phyloP scores from a whole-genome alignment of 176 grass and related monocot genomes.

The Metroxylon sagu region DNA sequence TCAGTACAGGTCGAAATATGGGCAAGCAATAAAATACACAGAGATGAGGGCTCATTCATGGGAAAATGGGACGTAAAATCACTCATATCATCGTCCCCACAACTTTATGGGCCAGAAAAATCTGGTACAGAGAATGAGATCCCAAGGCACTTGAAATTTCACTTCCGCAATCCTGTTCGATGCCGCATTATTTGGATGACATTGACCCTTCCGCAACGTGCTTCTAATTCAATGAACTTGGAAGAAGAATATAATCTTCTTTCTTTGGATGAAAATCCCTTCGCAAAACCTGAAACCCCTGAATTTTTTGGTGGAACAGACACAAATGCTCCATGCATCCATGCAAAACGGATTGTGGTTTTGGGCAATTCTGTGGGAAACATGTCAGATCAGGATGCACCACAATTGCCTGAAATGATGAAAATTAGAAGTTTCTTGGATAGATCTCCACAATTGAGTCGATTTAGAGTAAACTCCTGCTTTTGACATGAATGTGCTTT shows the following conservation, averaged over 20 bases:
- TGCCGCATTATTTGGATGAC: constrained; percentile 88
- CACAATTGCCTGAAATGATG: constrained; percentile 37
- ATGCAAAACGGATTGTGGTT: constrained; percentile 86
- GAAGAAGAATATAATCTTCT: constrained; percentile 66
- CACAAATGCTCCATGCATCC: constrained; percentile 47
- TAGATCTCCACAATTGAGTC: constrained; percentile 47
- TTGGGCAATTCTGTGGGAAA: constrained; percentile 62
- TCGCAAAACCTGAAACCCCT: constrained; percentile 31
- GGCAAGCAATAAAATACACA: constrained; percentile 90
- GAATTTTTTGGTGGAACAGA: background rate
- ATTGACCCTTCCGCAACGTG: constrained; percentile 41
- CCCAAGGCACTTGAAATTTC: constrained; percentile 79
- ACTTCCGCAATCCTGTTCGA: constrained; percentile 66
- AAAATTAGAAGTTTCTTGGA: constrained; percentile 74
- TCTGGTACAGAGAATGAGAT: constrained; percentile 29
- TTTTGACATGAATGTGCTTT: constrained; percentile 15
- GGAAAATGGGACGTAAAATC: constrained; percentile 84
- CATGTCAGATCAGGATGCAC: constrained; percentile 44
- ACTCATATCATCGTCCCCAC: constrained; percentile 46
- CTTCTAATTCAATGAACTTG: constrained; percentile 35
- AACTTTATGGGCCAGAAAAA: constrained; percentile 68
- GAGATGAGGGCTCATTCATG: constrained; percentile 64
- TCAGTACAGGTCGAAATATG: constrained; percentile 82
- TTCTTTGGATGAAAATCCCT: constrained; percentile 52
- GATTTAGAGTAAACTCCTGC: constrained; percentile 70